Evolutionary conservation across 768 basidiomycete genomes (phyloP).

Genomic region (Pisolithus tinctorius): DNA sequence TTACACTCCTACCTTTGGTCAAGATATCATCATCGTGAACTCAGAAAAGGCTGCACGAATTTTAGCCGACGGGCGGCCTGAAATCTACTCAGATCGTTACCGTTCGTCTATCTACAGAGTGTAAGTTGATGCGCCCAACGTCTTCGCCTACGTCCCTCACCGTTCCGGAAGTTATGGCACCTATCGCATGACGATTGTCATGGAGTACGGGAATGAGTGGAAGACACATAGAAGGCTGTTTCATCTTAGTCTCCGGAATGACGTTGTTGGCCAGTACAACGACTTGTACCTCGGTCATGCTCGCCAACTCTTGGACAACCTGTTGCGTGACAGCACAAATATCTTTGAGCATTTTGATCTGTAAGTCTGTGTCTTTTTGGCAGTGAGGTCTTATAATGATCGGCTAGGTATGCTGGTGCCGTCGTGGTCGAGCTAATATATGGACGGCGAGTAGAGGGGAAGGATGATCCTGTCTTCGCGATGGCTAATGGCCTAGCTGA

Average conservation of each 20-base stretch:
- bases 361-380: not conserved
- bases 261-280: slow-evolving; percentile 3
- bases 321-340: not conserved
- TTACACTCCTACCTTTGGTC: not conserved
- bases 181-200: slow-evolving; percentile 4
- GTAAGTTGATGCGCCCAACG: not conserved
- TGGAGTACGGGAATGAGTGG: slow-evolving; percentile 13
- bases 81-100: slow-evolving; percentile 2
- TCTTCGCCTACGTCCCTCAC: not conserved
- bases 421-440: slow-evolving; percentile 1
- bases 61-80: slow-evolving; percentile 1
- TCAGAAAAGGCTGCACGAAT: slow-evolving; percentile 3
- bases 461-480: slow-evolving; percentile 4
- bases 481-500: not conserved
- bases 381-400: not conserved
- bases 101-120: not conserved
- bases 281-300: slow-evolving; percentile 1
- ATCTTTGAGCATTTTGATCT: not conserved
- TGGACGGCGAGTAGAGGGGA: not conserved
- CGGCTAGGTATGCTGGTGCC: not conserved
- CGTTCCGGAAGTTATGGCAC: slow-evolving; percentile 2
- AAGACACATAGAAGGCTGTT: slow-evolving; percentile 11
- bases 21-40: slow-evolving; percentile 4
- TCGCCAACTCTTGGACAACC: not conserved
- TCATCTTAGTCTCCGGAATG: slow-evolving; percentile 6